Conservation (phyloP, 2,329 filamentous ascomycete species). For the Colletotrichum simmondsii region DNA sequence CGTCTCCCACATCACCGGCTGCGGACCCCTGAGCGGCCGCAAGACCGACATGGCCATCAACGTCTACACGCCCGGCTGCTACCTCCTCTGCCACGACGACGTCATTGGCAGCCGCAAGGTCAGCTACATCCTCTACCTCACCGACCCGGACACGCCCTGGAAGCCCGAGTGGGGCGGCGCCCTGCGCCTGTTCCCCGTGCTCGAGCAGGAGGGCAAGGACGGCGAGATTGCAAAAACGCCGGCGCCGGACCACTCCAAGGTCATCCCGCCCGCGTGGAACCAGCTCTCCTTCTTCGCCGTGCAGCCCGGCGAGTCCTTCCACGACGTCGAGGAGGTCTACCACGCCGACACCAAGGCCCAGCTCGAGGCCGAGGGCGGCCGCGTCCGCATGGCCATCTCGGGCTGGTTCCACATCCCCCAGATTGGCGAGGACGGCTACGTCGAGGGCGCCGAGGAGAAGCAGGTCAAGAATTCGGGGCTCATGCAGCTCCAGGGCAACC, state of each 20-base stretch:
- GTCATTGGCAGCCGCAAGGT: constrained; percentile 97
- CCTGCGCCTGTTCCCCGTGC: constrained; percentile 83
- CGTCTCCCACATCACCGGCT: constrained; percentile 85
- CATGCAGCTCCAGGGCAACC: constrained; percentile 91
- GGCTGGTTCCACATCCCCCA: constrained; percentile 99
- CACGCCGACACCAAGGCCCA: constrained; percentile 69
- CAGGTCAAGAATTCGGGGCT: constrained; percentile 90
- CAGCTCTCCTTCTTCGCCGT: constrained; percentile 98
- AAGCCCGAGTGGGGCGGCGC: constrained; percentile 93
- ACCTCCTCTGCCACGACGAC: constrained; percentile 96
- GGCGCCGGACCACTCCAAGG: constrained; percentile 79
- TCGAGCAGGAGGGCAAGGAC: constrained; percentile 71
- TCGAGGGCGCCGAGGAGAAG: constrained; percentile 88
- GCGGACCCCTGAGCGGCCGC: constrained; percentile 86
- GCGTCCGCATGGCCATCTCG: constrained; percentile 96
- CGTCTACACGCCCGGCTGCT: constrained; percentile 95
- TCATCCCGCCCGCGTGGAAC: constrained; percentile 95
- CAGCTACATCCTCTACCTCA: constrained; percentile 97
- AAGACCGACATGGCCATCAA: constrained; percentile 99
- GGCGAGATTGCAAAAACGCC: constrained; percentile 84
- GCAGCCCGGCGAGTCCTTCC: constrained; percentile 97
- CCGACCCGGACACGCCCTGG: constrained; percentile 92
- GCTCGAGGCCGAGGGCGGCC: constrained; percentile 75
- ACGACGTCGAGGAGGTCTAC: constrained; percentile 98
- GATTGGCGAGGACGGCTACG: constrained; percentile 90